Evolutionary conservation across 2,329 filamentous ascomycete genomes (phyloP).

Genomic region (Stachybotrys chlorohalonatus): DNA sequence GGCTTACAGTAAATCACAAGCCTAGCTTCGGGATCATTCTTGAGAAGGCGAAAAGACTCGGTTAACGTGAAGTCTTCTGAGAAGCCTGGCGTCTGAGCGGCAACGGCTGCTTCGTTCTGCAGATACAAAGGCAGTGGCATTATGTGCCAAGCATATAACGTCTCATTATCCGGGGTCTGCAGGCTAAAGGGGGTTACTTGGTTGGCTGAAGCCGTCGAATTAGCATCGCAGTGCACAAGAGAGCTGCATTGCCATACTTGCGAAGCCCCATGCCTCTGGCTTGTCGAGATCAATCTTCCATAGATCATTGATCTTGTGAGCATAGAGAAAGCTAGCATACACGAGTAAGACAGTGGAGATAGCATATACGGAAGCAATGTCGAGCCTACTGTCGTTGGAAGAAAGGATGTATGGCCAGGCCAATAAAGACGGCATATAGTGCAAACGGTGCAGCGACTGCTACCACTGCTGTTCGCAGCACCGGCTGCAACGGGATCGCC

Average conservation of each 20-base stretch:
- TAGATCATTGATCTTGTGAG: constrained; percentile 66
- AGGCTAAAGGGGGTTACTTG: constrained; percentile 84
- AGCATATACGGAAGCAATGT: not conserved
- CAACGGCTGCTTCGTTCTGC: constrained; percentile 56
- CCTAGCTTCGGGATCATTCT: constrained; percentile 51
- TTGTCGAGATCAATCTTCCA: constrained; percentile 65
- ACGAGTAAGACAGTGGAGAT: constrained; percentile 6
- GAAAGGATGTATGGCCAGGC: constrained; percentile 55
- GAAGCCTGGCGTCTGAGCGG: constrained; percentile 39
- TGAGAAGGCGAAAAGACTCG: constrained; percentile 52
- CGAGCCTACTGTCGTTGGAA: constrained; percentile 69
- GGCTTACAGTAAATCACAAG: constrained; percentile 55
- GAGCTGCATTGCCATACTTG: constrained; percentile 41
- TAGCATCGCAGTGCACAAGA: not conserved
- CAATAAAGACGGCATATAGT: constrained; percentile 59
- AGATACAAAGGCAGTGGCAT: constrained; percentile 70
- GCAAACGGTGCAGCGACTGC: constrained; percentile 49
- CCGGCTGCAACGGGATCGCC: constrained; percentile 18
- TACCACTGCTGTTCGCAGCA: constrained; percentile 29
- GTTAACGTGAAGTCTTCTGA: constrained; percentile 45
- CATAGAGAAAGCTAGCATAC: constrained; percentile 62
- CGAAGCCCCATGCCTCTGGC: constrained; percentile 79
- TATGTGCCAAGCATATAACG: constrained; percentile 84
- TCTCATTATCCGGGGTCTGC: constrained; percentile 64
- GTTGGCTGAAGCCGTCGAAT: constrained; percentile 45